Evolutionary conservation across 805 yeast species (phyloP).

Genomic region (Blastobotrys peoriensis): DNA sequence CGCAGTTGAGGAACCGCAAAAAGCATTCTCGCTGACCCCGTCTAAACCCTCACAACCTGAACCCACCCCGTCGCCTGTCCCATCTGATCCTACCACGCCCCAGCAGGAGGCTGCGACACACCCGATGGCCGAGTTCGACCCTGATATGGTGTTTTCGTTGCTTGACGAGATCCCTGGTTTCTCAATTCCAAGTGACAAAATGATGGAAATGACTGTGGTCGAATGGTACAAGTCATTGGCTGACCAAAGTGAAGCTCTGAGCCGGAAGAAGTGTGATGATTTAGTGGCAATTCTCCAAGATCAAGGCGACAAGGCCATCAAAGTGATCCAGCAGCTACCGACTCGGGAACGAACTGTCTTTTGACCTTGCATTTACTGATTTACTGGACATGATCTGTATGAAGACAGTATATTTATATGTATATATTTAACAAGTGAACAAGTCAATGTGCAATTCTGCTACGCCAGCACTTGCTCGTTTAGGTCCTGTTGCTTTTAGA

Average conservation of each 20-base stretch:
- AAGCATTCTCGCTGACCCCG: no score
- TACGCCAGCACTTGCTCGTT: no score
- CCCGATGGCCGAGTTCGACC: slow-evolving; percentile 22
- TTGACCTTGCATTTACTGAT: no score
- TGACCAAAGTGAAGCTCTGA: slow-evolving; percentile 43
- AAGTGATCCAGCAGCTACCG: slow-evolving; percentile 12
- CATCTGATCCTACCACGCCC: slow-evolving; percentile 3
- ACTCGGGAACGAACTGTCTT: slow-evolving; percentile 1
- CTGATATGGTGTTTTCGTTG: slow-evolving; percentile 28
- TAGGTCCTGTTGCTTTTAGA: no score
- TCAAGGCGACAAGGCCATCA: slow-evolving; percentile 48
- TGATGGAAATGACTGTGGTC: slow-evolving; percentile 60
- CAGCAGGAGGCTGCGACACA: not conserved
- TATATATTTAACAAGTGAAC: no score
- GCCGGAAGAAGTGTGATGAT: slow-evolving; percentile 40
- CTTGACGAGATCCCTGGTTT: slow-evolving; percentile 24
- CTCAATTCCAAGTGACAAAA: slow-evolving; percentile 34
- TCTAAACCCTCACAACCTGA: no score
- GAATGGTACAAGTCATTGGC: slow-evolving; percentile 64
- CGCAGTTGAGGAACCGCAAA: no score
- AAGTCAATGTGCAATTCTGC: no score
- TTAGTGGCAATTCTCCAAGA: slow-evolving; percentile 44
- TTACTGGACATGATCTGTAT: no score
- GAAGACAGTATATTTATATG: no score
- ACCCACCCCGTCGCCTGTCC: no score